Evolutionary conservation across 257 asterid species (phyloP), one percentile per base, ranked within the genome.

Genomic region (Echium plantagineum): DNA sequence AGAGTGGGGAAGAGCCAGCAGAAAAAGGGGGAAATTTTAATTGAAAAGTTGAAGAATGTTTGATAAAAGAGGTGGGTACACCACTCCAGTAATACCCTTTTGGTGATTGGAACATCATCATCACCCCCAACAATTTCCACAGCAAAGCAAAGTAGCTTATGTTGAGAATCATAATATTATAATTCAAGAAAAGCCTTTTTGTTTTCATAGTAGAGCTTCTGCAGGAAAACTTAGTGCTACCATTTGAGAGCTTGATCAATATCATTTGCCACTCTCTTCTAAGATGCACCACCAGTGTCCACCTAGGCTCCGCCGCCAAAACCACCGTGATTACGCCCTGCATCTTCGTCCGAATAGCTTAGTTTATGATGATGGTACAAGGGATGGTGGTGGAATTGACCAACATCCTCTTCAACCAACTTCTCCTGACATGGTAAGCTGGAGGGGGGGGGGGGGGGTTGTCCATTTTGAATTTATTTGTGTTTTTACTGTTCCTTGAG

Each of bases 191-290:
- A 22, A 46, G 68, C 79, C 75, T 76, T 64, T 59, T 21, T 60
- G 19, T 57, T 5, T 63, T 62, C 73, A 84, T 72, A 0, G 51
- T 61, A 52, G 57, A 21, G 70, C 80, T 75, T 88, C 96, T 63
- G 90, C 88, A 1, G 84, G 98, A 71, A 88, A 88, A 72, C 93
- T 91, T 66, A 97, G 83, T 57, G 94, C 97, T 59, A 64, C 81
- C 52, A 81, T 82, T 60, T 91, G 97, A 94, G 95, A 88, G 30
- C 83, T 85, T 63, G 71, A 82, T 69, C 86, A 80, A 1, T 79
- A 79, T 80, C 75, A 77, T 47, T 79, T 66, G 4, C 86, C 84
- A 1, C 77, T 83, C 57, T 16, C 35, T 21, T 69, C 71, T 30
- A 71, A 70, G 66, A 91, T 91, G 98, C 76, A 84, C 67, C 77